Evolutionary conservation across 805 yeast species (phyloP).

Genomic region (Sugiyamaella chiloensis): DNA sequence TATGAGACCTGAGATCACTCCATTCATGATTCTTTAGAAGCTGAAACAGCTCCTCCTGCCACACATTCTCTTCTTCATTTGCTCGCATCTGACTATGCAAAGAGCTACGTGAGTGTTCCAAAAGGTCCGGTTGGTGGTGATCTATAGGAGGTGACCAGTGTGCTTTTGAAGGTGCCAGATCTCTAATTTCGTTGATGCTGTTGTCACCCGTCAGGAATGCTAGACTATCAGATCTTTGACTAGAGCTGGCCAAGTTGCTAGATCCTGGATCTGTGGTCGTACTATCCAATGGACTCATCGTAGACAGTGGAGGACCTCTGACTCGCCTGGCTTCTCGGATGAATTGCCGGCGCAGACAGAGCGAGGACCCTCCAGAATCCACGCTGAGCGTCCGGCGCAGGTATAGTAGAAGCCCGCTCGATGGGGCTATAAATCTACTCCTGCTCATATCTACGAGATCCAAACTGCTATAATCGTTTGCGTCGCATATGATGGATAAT

Average conservation of each 20-base stretch:
- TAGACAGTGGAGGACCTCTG: not conserved
- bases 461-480: not conserved
- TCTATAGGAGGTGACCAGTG: not conserved
- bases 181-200: not conserved
- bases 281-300: not conserved
- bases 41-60: conserved; percentile 3
- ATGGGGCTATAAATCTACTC: conserved; percentile 4
- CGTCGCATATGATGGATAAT: conserved; percentile 1
- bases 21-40: conserved; percentile 9
- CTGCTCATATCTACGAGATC: not conserved
- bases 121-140: not conserved
- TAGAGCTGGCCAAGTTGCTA: too few species aligned
- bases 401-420: conserved; percentile 5
- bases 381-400: not conserved
- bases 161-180: not conserved
- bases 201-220: conserved; percentile 1
- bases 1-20: conserved; percentile 3
- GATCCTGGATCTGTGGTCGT: not conserved
- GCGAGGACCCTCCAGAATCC: not conserved
- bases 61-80: not conserved
- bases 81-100: not conserved
- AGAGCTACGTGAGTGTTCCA: not conserved
- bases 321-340: not conserved
- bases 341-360: not conserved
- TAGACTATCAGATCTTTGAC: not conserved